Percentiles rank a stretch among this genome's conserved stretches.
phyloP scores from a whole-genome alignment of 805 yeast genomes.

The Candida germanica region DNA sequence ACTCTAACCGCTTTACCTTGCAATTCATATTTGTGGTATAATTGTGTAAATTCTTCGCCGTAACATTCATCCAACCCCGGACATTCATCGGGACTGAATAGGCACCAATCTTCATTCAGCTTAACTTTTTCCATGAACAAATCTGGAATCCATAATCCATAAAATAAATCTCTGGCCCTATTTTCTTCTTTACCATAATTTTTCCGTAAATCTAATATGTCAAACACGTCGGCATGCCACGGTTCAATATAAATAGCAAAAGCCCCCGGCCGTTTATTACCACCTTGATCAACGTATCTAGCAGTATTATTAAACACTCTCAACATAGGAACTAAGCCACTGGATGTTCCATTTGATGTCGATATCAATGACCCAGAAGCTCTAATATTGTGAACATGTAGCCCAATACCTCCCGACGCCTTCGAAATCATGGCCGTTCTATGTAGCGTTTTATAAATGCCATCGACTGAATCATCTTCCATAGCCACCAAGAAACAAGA shows the following conservation, averaged over 20 bases:
- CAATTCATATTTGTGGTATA: slow-evolving; percentile 70
- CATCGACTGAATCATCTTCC: slow-evolving; percentile 94
- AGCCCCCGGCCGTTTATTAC: slow-evolving; percentile 97
- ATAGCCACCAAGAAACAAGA: slow-evolving; percentile 90
- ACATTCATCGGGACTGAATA: slow-evolving; percentile 86
- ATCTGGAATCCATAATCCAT: slow-evolving; percentile 94
- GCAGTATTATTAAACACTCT: slow-evolving; percentile 95
- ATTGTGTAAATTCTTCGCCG: slow-evolving; percentile 76
- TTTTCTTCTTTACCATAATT: slow-evolving; percentile 94
- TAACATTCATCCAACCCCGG: slow-evolving; percentile 80
- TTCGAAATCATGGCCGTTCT: slow-evolving; percentile 88
- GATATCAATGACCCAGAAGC: slow-evolving; percentile 84
- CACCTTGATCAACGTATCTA: slow-evolving; percentile 96
- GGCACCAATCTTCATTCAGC: slow-evolving; percentile 74
- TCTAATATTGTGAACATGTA: slow-evolving; percentile 84
- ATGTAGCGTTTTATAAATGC: slow-evolving; percentile 86
- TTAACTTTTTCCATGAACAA: slow-evolving; percentile 90
- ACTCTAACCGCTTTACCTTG: slow-evolving; percentile 64
- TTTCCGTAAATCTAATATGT: slow-evolving; percentile 80
- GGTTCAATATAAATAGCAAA: slow-evolving; percentile 93
- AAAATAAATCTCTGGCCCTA: slow-evolving; percentile 89
- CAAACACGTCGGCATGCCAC: slow-evolving; percentile 93
- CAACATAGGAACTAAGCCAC: slow-evolving; percentile 93
- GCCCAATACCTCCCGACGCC: slow-evolving; percentile 94
- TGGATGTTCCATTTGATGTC: slow-evolving; percentile 89